phyloP scores from a whole-genome alignment of 805 yeast genomes.

The Lachancea sp. region DNA sequence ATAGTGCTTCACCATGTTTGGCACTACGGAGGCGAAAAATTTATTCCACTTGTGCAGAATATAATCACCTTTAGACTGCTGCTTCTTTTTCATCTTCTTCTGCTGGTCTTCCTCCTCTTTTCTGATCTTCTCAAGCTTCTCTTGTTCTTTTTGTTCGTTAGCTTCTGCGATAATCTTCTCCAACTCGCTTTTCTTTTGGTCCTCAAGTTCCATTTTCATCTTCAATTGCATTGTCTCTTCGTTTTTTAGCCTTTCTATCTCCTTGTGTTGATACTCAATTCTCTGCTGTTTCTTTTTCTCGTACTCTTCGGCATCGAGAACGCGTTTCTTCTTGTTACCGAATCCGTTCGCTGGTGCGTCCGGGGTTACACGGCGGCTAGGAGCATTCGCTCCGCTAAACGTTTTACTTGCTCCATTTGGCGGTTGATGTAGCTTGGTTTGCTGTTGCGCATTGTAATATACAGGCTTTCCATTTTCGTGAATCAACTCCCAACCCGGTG shows the following conservation, averaged over 20 bases:
- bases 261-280: conserved; percentile 21
- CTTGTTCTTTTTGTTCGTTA: conserved; percentile 25
- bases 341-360: background rate
- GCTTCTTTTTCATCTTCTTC: conserved; percentile 16
- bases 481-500: conserved; percentile 33
- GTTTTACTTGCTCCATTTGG: conserved; percentile 20
- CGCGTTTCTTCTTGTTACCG: conserved; percentile 13
- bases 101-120: conserved; percentile 22
- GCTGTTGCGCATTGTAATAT: conserved; percentile 29
- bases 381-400: conserved; percentile 2
- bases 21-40: conserved; percentile 66
- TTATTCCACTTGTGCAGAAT: conserved; percentile 34
- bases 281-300: conserved; percentile 29
- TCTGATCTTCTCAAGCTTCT: conserved; percentile 16
- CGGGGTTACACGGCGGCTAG: conserved; percentile 8
- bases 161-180: conserved; percentile 39
- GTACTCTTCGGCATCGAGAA: conserved; percentile 27
- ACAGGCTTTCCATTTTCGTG: conserved; percentile 32
- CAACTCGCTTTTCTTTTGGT: conserved; percentile 27
- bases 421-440: conserved; percentile 28
- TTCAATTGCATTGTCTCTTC: conserved; percentile 23
- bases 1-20: conserved; percentile 66
- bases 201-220: conserved; percentile 22
- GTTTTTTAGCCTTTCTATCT: conserved; percentile 18
- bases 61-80: conserved; percentile 12